Base-by-base conservation (phyloP, 2,329 filamentous ascomycete genomes). In the Lasiodiplodia theobromae region DNA sequence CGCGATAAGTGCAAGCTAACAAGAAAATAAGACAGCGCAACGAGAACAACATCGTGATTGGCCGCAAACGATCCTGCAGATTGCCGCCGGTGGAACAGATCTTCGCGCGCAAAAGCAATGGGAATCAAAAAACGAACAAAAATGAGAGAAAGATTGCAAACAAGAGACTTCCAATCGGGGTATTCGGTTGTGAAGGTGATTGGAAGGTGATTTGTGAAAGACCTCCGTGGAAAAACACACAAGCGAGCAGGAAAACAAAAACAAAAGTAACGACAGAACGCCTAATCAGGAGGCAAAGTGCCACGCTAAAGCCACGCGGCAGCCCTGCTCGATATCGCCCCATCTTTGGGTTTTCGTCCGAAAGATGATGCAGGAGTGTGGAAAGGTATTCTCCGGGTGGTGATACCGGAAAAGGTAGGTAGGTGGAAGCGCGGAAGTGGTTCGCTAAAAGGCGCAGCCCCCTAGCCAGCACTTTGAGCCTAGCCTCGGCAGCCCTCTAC, bases 401-500 rank as follows among this genome's bases (percentile, higher is more conserved):
- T 52, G 44, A 47, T 52, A 64, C 60, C 60, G 18, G 47, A 64
- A 64, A n/a, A 64, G 47, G 60, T 51, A 64, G 60, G 60, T 64
- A 49, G 47, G 14, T 64, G 47, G 28, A 31, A 52, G 31, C 12
- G 38, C 40, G 21, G 23, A n/a, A 18, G 28, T 51, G 60, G 28
- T 12, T 52, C 60, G 60, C 60, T 52, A 63, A 34, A 44, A 37
- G 58, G 58, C 58, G 44, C 58, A 51, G 44, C 58, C 57, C 28
- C 60, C 60, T 52, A 64, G 28, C 52, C n/a, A 25, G 44, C 44
- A 38, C 25, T 64, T 64, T 31, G 28, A 52, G 60, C 25, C 60
- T 64, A 64, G 60, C 60, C 60, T 52, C 58, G 60, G 60, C 25
- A 47, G 60, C 60, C 60, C 21, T 64, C 60, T 64, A 64, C 60